Evolutionary conservation across 148 eudicot species (phyloP), one percentile per base, ranked within the genome.

Genomic region (Pharnaceum exiguum): DNA sequence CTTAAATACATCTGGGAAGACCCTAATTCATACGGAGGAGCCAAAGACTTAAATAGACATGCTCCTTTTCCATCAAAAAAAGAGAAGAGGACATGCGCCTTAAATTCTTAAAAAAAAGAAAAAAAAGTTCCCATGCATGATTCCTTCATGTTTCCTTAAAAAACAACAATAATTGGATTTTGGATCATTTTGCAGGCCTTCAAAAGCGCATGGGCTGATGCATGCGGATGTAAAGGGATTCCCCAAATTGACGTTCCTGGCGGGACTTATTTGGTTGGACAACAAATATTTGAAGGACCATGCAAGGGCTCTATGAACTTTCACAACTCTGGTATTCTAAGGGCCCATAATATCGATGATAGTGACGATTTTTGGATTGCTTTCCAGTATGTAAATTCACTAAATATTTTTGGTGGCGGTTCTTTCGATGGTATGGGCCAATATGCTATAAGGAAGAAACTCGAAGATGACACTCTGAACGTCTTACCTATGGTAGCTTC

Each of bases 211-310:
- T 63, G 67, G 59, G 43, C 29, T 24, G 51, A 40, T n/a, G 67
- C 59, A 63, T 63, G 67, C 43, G 52, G 23, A 29, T 63, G 67
- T 58, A 51, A 22, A 4, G 67, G 67, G 15, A 52, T 7, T 21
- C 28, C 51, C 13, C 27, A 7, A 30, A 7, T 51, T 26, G 29
- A 24, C 28, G 15, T 63, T 21, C 48, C 67, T 19, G 11, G n/a
- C 17, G 55, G 55, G n/a, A 63, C 59, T 1, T 63, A 52, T 48
- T 30, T 52, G 59, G 49, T 63, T 25, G 53, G 18, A 9, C 31
- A 46, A 5, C 1, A 23, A 43, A 0, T 30, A n/a, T 18, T 63
- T 3, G 11, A 22, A 10, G 68, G 68, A 13, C 60, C 68, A 44
- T 63, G 68, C 15, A 2, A 31, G 18, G 60, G 68, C 21, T 51